Conservation (phyloP, 2,329 filamentous ascomycete species). For the Pyrenophora graminea region DNA sequence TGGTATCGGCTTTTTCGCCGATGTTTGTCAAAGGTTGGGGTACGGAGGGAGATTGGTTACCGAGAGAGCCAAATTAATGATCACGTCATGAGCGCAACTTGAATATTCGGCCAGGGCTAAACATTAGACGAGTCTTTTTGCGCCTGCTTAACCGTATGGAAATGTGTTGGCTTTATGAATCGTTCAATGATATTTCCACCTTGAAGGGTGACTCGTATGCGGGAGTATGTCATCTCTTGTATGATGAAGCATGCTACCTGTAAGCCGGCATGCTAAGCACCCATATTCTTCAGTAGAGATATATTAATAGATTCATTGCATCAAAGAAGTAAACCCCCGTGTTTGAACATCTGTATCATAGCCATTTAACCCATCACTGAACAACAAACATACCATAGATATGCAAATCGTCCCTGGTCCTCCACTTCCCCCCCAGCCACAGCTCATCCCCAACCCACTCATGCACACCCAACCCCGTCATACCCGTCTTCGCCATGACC, state of each 20-base stretch:
- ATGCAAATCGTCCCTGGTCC: slow-evolving; percentile 24
- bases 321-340: no score
- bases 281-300: no score
- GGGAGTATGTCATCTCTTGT: no score
- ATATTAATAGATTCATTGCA: no score
- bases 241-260: no score
- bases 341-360: no score
- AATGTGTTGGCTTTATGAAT: no score
- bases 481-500: slow-evolving; percentile 40
- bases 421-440: slow-evolving; percentile 32
- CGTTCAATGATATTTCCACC: no score
- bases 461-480: slow-evolving; percentile 33
- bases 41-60: neutral
- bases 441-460: slow-evolving; percentile 30
- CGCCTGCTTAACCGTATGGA: no score
- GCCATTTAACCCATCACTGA: neutral
- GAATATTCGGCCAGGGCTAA: neutral
- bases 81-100: neutral
- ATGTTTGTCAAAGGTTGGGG: neutral
- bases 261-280: no score
- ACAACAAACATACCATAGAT: slow-evolving; percentile 31
- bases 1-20: slow-evolving; percentile 3
- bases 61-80: slow-evolving; percentile 45
- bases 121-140: no score
- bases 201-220: no score